Conservation (phyloP, 75 land plant genomes). For the Pseudotsuga menziesii region DNA sequence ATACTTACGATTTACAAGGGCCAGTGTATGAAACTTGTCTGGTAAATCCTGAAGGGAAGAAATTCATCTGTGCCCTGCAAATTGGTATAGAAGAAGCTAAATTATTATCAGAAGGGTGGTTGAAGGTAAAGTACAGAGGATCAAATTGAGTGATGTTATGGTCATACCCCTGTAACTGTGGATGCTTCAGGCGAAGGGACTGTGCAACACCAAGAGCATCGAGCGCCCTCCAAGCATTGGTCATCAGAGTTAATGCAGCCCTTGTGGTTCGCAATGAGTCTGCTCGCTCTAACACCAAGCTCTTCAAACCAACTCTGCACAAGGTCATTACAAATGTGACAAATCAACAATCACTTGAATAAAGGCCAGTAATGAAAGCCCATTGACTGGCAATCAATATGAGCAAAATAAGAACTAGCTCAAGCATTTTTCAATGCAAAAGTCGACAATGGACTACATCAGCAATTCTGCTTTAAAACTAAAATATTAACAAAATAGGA, state of each 20-base stretch:
- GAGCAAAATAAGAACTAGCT: no score
- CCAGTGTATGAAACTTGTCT: background rate
- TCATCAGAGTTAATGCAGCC: slow-evolving; percentile 35
- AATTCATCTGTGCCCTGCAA: background rate
- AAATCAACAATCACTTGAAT: no score
- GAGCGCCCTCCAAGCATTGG: slow-evolving; percentile 64
- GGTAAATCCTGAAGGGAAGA: background rate
- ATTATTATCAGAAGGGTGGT: background rate
- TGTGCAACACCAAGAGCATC: slow-evolving; percentile 45
- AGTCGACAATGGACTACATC: no score
- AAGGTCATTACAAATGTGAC: no score
- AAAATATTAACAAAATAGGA: no score
- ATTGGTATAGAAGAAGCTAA: background rate
- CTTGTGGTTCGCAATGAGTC: slow-evolving; percentile 35
- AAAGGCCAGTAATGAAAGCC: no score
- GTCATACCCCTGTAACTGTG: slow-evolving; percentile 15
- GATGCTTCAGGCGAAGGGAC: slow-evolving; percentile 14
- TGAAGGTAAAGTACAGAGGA: background rate
- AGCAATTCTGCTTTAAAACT: no score
- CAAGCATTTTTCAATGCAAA: no score
- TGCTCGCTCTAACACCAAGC: slow-evolving; percentile 42
- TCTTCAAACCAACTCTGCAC: slow-evolving; percentile 28
- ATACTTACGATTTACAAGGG: background rate
- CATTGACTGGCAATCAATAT: no score
- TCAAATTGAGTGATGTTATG: background rate